A percentile compares a stretch with the other conserved stretches of the same genome.
These are phyloP conservation scores for Catharanthus roseus DNA, from an alignment of 257 asterid species.

Conservation along the genomic window DNA sequence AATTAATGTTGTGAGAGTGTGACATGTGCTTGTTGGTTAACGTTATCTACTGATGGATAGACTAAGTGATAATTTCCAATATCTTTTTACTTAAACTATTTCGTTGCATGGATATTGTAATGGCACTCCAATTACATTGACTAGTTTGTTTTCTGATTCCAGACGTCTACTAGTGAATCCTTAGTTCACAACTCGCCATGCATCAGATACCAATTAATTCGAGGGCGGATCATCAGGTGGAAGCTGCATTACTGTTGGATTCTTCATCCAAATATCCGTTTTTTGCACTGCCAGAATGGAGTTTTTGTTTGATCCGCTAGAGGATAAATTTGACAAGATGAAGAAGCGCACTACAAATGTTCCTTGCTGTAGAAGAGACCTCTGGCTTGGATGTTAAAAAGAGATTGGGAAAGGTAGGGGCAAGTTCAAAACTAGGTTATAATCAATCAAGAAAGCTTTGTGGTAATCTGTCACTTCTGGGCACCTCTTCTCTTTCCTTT, in stretches of 20 bases:
- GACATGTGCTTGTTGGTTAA: neutral
- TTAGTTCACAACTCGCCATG: conserved; percentile 32
- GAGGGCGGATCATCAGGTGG: conserved; percentile 11
- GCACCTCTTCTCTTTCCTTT: conserved; percentile 33
- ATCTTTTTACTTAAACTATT: neutral
- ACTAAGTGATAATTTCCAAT: no score
- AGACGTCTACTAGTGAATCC: conserved; percentile 31
- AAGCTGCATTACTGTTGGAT: conserved; percentile 10
- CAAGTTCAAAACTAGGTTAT: conserved; percentile 38
- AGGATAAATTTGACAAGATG: conserved; percentile 27
- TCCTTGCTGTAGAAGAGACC: conserved; percentile 22
- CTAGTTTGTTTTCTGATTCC: conserved; percentile 10
- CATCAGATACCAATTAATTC: conserved; percentile 17
- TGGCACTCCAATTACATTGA: neutral
- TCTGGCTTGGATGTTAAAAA: conserved; percentile 19
- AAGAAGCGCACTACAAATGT: conserved; percentile 18
- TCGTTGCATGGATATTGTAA: neutral
- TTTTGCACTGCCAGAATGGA: conserved; percentile 23
- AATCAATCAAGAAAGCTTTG: conserved; percentile 33
- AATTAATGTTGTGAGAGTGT: conserved; percentile 7
- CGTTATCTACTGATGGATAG: neutral
- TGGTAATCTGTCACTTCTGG: conserved; percentile 28
- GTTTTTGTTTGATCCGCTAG: conserved; percentile 40
- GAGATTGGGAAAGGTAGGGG: conserved; percentile 29
- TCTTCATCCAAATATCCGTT: conserved; percentile 27